phyloP scores from a whole-genome alignment of 768 basidiomycete genomes.

The Leucocoprinus birnbaumii region DNA sequence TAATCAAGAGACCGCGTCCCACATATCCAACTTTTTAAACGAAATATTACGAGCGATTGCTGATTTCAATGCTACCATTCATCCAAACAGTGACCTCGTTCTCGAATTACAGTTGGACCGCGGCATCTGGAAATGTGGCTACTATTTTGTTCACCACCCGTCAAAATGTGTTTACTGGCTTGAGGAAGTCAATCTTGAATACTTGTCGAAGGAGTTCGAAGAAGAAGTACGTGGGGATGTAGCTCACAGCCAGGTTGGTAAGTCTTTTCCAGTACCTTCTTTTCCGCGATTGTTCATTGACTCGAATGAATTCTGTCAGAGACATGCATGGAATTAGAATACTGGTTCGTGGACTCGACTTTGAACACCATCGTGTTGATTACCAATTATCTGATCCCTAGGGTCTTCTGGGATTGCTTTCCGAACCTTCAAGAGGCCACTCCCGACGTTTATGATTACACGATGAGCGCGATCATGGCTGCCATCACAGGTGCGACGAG shows the following conservation, averaged over 20 bases:
- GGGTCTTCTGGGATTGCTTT: slow-evolving; percentile 6
- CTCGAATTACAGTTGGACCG: not conserved
- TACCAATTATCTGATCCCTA: not conserved
- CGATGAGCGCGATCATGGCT: not conserved
- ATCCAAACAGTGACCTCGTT: slow-evolving; percentile 4
- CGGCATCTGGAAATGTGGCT: not conserved
- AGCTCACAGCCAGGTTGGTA: not conserved
- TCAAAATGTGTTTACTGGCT: slow-evolving; percentile 2
- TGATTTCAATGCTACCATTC: not conserved
- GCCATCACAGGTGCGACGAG: slow-evolving; percentile 3
- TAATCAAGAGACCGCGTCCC: not conserved
- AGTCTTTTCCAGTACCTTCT: not conserved
- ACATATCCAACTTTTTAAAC: not conserved
- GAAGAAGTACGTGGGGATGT: not conserved
- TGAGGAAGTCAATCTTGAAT: not conserved
- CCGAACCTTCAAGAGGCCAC: not conserved
- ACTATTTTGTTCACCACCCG: slow-evolving; percentile 4
- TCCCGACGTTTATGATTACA: slow-evolving; percentile 1
- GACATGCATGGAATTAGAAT: slow-evolving; percentile 1
- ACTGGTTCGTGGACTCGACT: not conserved
- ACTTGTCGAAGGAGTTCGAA: not conserved
- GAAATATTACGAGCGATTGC: not conserved
- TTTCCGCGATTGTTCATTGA: no score
- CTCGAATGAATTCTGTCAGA: not conserved
- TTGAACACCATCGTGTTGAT: not conserved